Base-by-base conservation (phyloP, 2,329 filamentous ascomycete genomes). In the Xylariaceae sp. region DNA sequence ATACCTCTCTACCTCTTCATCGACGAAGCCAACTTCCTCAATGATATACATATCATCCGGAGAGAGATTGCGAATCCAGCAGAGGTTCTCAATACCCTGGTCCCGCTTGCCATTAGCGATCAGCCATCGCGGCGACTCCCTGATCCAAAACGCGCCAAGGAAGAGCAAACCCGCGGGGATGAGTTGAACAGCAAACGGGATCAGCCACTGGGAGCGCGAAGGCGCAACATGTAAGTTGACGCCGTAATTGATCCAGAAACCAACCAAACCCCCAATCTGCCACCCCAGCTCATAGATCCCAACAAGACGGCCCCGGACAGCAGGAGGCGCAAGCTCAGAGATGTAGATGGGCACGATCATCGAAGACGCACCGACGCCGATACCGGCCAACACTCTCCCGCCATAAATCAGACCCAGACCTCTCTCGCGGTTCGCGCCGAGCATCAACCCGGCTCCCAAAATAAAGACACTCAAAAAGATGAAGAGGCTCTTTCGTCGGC, bases 11-110 rank as follows among this genome's bases (percentile, higher is more conserved):
- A 92, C 76, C 11, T 90, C 88, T 14, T 82, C 79, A 48, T 92
- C 88, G 59, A 93, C 88, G 61, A 82, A 86, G 53, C 81, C 79
- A 21, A 93, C 78, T 72, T 93, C 90, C 70, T 93, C 89, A 1
- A 88, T 75, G 56, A 93, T 87, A 71, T 92, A 92, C 12, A 78
- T 73, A 61, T 90, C 80, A 5, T 81, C 77, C 0, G 74, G 69
- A 7, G 76, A 70, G 2, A 88, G 79, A 46, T 86, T 82, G 36
- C 87, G 80, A 62, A 90, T 84, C 85, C 86, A 89, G 78, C 81
- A 85, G 43, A 89, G 78, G 39, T 80, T 81, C 53, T 77, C 73
- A 57, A 85, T 76, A 14, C 82, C 87, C 67, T 87, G 73, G 33
- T 89, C 83, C 47, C 84, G 80, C 16, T 79, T 77, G 34, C 83